Evolutionary conservation across 2,329 filamentous ascomycete species (phyloP).

Genomic region (Colletotrichum sp.): DNA sequence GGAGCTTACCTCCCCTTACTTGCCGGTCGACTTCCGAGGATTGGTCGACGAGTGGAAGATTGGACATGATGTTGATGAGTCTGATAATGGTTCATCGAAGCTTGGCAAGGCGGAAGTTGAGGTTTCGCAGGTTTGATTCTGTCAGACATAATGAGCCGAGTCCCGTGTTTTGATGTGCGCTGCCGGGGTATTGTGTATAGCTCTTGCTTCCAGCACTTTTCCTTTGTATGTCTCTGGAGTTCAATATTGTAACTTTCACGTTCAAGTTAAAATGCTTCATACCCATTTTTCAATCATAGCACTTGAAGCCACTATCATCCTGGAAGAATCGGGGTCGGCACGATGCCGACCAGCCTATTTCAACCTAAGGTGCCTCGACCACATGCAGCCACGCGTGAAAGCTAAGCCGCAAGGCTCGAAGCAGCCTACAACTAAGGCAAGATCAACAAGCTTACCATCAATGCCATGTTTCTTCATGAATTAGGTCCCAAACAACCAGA

Average conservation of each 20-base stretch:
- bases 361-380: background rate
- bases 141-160: background rate
- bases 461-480: background rate
- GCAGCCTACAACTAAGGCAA: background rate
- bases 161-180: background rate
- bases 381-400: background rate
- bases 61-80: background rate
- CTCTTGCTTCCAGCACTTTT: background rate
- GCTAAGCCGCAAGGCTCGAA: background rate
- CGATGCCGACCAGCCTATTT: background rate
- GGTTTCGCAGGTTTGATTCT: background rate
- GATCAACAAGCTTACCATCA: background rate
- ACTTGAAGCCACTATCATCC: background rate
- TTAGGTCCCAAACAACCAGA: background rate
- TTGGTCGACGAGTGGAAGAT: conserved; percentile 6
- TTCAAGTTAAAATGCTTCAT: background rate
- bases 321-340: background rate
- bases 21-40: background rate
- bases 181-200: background rate
- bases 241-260: background rate
- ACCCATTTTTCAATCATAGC: background rate
- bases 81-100: background rate
- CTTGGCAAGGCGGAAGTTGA: background rate
- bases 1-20: conserved; percentile 16
- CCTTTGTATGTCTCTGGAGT: background rate